Base-by-base conservation (phyloP, 345 rosid species). In the Eutrema yunnanense region DNA sequence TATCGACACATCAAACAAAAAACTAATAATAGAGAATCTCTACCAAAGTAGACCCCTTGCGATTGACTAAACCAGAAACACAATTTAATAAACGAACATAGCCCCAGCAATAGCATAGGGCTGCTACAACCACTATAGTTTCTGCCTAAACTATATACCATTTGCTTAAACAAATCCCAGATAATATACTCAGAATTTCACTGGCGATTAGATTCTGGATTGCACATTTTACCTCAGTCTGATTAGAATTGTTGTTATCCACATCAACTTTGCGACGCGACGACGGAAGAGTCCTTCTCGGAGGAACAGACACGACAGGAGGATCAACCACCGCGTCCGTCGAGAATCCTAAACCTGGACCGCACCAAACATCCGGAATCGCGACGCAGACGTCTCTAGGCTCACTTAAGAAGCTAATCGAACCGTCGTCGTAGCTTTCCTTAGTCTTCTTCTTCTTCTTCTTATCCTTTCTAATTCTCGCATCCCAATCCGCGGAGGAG, bases 301-400 rank as follows among this genome's bases (percentile, higher is more conserved):
- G 78, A 51, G 72, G 51, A 27, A 32, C 53, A 1, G 62, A 51
- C 5, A 81, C 84, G 73, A 79, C 88, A 10, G 14, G 46, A 64
- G 85, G 77, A 69, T 86, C 88, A 67, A 76, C 61, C 82, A 86
- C 91, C 9, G 87, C 88, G 78, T 91, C 97, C 0, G 88, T 81
- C 9, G 89, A 85, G 40, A 89, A 86, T 33, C 97, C 96, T 67
- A 94, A 78, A 67, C 97, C 97, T 19, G 96, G 92, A 3, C 91
- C 92, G 61, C 97, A 94, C 97, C 98, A 93, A 3, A 87, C 95
- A 76, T 90, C 96, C 69, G 81, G 92, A 74, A 76, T 75, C 55
- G 84, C 87, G 63, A 78, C 82, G 76, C 88, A 87, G 12, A 55
- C 78, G 30, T 65, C 77, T 4, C 30, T 65, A 54, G 43, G n/a